These are phyloP conservation scores for Tolypocladium nubicola DNA, from an alignment of 2,329 filamentous ascomycete species.

Conservation along the genomic window DNA sequence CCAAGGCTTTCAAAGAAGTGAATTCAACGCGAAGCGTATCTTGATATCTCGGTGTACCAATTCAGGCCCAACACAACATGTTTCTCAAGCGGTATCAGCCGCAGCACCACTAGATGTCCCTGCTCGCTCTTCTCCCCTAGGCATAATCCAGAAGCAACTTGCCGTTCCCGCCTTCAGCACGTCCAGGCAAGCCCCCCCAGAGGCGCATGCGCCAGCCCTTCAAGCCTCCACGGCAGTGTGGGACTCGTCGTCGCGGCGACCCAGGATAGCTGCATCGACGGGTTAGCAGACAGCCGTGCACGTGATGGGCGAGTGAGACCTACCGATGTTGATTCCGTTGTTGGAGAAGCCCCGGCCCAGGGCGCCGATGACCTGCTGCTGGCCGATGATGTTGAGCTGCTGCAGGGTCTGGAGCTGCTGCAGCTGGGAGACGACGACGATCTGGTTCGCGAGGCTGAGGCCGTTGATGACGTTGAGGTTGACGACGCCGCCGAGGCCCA, in stretches of 20 bases:
- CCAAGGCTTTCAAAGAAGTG: neutral
- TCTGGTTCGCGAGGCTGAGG: constrained; percentile 16
- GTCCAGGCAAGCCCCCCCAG: neutral
- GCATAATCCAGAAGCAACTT: neutral
- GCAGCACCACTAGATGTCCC: neutral
- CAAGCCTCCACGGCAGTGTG: neutral
- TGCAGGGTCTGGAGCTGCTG: constrained; percentile 15
- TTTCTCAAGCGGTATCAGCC: neutral
- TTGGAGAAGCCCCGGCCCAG: constrained; percentile 12
- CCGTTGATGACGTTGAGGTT: constrained; percentile 14
- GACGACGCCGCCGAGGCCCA: constrained; percentile 16
- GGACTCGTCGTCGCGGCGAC: neutral
- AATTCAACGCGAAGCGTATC: neutral
- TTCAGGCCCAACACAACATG: neutral
- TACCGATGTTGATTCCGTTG: constrained; percentile 10
- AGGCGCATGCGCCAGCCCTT: neutral
- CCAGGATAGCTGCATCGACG: neutral
- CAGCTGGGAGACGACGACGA: constrained; percentile 14
- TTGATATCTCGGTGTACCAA: neutral
- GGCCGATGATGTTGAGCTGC: constrained; percentile 11
- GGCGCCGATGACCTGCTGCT: constrained; percentile 11
- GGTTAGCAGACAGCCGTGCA: neutral
- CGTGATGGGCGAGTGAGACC: neutral
- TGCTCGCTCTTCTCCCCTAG: neutral
- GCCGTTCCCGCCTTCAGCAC: neutral